Evolutionary conservation across 1,284 basidiomycete genomes (phyloP), one percentile per base, ranked within the genome.

Genomic region (Ceratorhiza oryzae-sativae): DNA sequence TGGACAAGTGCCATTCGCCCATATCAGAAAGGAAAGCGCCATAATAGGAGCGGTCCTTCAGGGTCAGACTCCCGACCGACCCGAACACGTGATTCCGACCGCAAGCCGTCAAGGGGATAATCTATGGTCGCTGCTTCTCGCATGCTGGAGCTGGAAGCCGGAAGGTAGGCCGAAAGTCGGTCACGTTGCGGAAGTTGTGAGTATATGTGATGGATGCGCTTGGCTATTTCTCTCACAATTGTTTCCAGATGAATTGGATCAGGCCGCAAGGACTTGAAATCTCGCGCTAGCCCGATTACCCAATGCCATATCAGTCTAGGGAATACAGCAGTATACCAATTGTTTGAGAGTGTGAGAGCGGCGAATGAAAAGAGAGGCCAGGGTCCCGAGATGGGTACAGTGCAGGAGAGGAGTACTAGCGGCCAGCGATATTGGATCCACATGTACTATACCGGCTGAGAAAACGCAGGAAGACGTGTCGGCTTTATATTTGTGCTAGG

Each of bases 211-310:
- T 15, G 13, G 23, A 42, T 32, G 1, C 32, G 10, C 15, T 45
- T 45, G 3, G n/a, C 23, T 18, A 25, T 15, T 27, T 2, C 12
- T 18, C 18, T 45, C 10, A 60, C 41, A 27, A 15, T 20, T 60
- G 39, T 42, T 25, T 42, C n/a, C 23, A 60, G 58, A 60, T 60
- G 58, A 60, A 27, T 6, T 9, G 13, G 8, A 60, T 60, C 41
- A 60, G 25, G 9, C 13, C 13, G n/a, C 4, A 9, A 3, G 56
- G 39, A 8, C 36, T 59, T 18, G 42, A 39, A 13, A n/a, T 13
- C 13, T 13, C 13, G 36, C 36, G 13, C 13, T 13, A 13, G 36
- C 36, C 36, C 6, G 36, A 18, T 45, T 18, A 45, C 42, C 6
- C 18, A 45, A 8, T 4, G 4, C 3, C 9, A 12, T 18, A 18